These are phyloP conservation scores for Cerioporus squamosus DNA, from an alignment of 1,284 basidiomycete genomes.

Conservation along the genomic window DNA sequence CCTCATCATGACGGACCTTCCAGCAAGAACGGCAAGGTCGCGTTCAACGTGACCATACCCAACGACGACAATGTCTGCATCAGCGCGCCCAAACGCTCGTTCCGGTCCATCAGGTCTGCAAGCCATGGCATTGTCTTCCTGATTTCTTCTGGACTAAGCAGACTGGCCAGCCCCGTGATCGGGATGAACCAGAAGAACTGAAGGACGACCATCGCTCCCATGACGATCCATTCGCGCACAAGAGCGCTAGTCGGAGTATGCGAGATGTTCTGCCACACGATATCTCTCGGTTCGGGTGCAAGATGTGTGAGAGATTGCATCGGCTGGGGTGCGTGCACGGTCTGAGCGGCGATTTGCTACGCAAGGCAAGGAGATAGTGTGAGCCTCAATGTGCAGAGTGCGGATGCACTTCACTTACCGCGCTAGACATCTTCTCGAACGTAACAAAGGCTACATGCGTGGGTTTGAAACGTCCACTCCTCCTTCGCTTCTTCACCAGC, in stretches of 20 bases:
- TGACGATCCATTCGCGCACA: slow-evolving; percentile 23
- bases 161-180: slow-evolving; percentile 80
- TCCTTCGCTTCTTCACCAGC: slow-evolving; percentile 68
- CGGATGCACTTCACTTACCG: slow-evolving; percentile 65
- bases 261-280: slow-evolving; percentile 91
- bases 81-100: slow-evolving; percentile 81
- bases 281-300: slow-evolving; percentile 95
- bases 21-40: slow-evolving; percentile 85
- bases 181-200: slow-evolving; percentile 90
- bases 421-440: slow-evolving; percentile 92
- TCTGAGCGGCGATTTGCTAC: slow-evolving; percentile 91
- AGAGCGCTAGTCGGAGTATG: slow-evolving; percentile 57
- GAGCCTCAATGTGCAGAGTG: not conserved
- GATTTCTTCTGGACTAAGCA: slow-evolving; percentile 92
- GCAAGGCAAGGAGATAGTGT: not conserved
- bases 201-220: slow-evolving; percentile 64
- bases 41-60: slow-evolving; percentile 91
- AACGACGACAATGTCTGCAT: slow-evolving; percentile 93
- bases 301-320: slow-evolving; percentile 69
- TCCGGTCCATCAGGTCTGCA: slow-evolving; percentile 75
- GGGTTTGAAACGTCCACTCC: slow-evolving; percentile 73
- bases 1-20: slow-evolving; percentile 62
- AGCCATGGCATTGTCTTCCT: slow-evolving; percentile 90
- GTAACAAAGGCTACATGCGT: slow-evolving; percentile 94
- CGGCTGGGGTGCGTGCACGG: slow-evolving; percentile 77